phyloP scores from a whole-genome alignment of 2,329 filamentous ascomycete species.

The Phialophora macrospora region DNA sequence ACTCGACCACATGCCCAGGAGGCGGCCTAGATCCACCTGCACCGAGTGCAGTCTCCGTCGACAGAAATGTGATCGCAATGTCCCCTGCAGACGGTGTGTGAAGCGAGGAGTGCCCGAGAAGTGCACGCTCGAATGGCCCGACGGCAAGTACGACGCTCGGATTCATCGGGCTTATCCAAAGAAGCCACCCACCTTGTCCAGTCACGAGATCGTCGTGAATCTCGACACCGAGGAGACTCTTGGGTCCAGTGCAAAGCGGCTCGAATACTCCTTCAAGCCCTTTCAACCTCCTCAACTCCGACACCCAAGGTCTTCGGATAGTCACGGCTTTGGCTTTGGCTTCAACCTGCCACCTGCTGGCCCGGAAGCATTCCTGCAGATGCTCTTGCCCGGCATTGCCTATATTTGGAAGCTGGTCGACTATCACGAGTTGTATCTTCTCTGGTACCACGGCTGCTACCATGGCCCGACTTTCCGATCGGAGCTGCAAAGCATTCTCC shows the following conservation, averaged over 20 bases:
- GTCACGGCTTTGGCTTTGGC: conserved; percentile 1
- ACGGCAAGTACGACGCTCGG: conserved; percentile 10
- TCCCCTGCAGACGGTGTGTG: conserved; percentile 25
- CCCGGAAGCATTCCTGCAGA: conserved; percentile 32
- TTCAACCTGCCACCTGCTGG: conserved; percentile 22
- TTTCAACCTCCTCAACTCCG: conserved; percentile 9
- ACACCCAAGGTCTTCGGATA: background rate
- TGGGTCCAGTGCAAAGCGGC: conserved; percentile 12
- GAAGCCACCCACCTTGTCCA: background rate
- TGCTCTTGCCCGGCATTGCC: conserved; percentile 31
- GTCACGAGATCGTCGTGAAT: background rate
- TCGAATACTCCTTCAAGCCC: conserved; percentile 22
- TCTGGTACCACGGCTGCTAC: conserved; percentile 38
- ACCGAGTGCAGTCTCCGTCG: conserved; percentile 26
- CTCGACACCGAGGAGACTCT: background rate
- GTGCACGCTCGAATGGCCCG: conserved; percentile 18
- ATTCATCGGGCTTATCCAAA: conserved; percentile 23
- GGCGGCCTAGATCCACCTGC: conserved; percentile 18
- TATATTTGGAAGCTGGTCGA: conserved; percentile 35
- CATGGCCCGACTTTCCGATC: conserved; percentile 31
- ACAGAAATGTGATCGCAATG: conserved; percentile 24
- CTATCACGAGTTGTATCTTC: conserved; percentile 33
- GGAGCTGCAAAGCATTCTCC: conserved; percentile 31
- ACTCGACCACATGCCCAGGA: conserved; percentile 6
- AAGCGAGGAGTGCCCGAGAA: conserved; percentile 24